Conservation (phyloP, 768 basidiomycete species). For the Auriscalpium vulgare region DNA sequence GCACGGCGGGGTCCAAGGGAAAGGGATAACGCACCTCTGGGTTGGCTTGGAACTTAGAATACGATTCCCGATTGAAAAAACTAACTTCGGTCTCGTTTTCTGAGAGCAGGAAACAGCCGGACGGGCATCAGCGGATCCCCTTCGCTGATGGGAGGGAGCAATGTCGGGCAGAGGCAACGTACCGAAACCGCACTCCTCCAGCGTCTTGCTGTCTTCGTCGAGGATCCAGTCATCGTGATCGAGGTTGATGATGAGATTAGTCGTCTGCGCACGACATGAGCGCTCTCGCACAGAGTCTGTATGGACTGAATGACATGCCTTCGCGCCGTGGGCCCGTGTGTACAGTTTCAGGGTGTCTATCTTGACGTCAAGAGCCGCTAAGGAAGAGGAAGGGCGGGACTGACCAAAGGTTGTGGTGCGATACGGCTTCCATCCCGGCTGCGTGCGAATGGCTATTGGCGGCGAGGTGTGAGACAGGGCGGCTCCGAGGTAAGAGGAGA, state of each 20-base stretch:
- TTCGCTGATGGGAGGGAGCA: background rate
- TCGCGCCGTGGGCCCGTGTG: conserved; percentile 89
- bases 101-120: conserved; percentile 23
- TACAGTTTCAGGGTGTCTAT: conserved; percentile 93
- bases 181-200: conserved; percentile 78
- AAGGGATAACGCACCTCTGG: conserved; percentile 52
- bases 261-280: conserved; percentile 48
- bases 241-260: conserved; percentile 96
- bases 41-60: conserved; percentile 74
- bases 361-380: background rate
- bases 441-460: conserved; percentile 56
- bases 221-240: conserved; percentile 94
- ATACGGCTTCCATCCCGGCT: conserved; percentile 86
- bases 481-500: conserved; percentile 1
- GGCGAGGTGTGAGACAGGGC: conserved; percentile 8
- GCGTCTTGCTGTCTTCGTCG: conserved; percentile 49
- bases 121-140: background rate
- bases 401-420: conserved; percentile 61
- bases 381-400: conserved; percentile 8
- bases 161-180: conserved; percentile 19
- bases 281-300: background rate
- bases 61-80: conserved; percentile 74
- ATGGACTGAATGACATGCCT: conserved; percentile 41
- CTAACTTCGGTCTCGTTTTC: conserved; percentile 96
- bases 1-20: background rate